Evolutionary conservation across 169 alveolate genomes (phyloP), one percentile per base, ranked within the genome.

Genomic region (Nephromyces sp.): DNA sequence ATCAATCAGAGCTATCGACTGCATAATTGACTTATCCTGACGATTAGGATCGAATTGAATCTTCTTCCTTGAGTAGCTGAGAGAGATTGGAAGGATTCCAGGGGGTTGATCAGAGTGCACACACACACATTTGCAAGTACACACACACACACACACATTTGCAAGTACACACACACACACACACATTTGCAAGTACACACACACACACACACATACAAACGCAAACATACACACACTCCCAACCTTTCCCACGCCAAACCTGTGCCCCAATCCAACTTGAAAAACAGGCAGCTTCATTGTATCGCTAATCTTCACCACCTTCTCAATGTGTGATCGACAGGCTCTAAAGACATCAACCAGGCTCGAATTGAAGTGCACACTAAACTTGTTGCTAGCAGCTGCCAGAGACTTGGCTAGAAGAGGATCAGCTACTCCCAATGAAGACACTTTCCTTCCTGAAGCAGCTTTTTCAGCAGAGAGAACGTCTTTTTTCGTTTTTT

Each of bases 1-100:
- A n/a, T 35, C 74, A 6, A 70, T 27, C 51, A 74, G 67, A 15
- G 70, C 66, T 4, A 6, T 27, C n/a, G n/a, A n/a, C 75, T 96
- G 89, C 69, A 95, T 92, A 52, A 96, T 94, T 6, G 98, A 97
- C 74, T 95, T 96, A 83, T 96, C 99, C 69, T 92, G 94, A 64
- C 97, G 90, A 79, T 94, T 90, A 15, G 97, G 96, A 83, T 95
- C 98, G 74, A 91, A 85, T 79, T 92, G 87, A 61, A 96, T 81
- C 78, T 91, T 92, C 66, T 84, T 80, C 78, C 99, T 84, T 43
- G 96, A 89, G 78, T 83, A 94, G 62, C 92, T 87, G 82, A 95
- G 99, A n/a, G n/a, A n/a, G n/a, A n/a, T n/a, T n/a, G n/a, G n/a
- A n/a, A n/a, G n/a, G n/a, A n/a, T n/a, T n/a, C n/a, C n/a, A n/a